Evolutionary conservation across 148 eudicot genomes (phyloP).

Genomic region (Silene conica): DNA sequence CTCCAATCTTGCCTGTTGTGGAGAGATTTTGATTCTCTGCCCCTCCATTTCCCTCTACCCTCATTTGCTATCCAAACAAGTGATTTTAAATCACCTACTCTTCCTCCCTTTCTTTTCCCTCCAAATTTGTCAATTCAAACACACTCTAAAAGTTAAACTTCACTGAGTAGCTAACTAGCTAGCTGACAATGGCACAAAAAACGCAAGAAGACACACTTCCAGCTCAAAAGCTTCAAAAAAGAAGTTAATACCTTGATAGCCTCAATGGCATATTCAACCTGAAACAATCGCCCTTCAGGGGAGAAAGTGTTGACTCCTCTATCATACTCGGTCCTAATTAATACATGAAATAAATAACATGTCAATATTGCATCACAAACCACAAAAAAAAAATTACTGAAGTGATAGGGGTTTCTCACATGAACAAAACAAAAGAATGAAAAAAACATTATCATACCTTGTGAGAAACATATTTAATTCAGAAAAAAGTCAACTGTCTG

Average conservation of each 20-base stretch:
- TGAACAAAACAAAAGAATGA: slow-evolving; percentile 4
- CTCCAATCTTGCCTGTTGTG: no score
- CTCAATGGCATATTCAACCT: slow-evolving; percentile 56
- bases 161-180: background rate
- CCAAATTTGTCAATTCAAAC: no score
- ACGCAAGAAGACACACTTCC: background rate
- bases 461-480: slow-evolving; percentile 41
- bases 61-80: no score
- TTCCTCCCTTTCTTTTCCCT: no score
- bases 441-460: slow-evolving; percentile 27
- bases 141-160: background rate
- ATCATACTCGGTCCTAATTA: slow-evolving; percentile 50
- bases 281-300: slow-evolving; percentile 48
- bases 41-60: no score
- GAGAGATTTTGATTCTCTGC: no score
- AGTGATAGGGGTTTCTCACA: background rate
- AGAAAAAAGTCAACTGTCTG: slow-evolving; percentile 16
- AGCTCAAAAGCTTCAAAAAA: background rate
- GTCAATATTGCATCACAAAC: background rate
- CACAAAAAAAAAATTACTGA: background rate
- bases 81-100: no score
- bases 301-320: slow-evolving; percentile 58
- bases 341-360: slow-evolving; percentile 2
- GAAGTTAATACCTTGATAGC: slow-evolving; percentile 68
- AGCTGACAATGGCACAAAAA: background rate